Percentiles rank a stretch among this genome's conserved stretches.
phyloP scores from a whole-genome alignment of 2,329 filamentous ascomycete genomes.

The Colletotrichum lupini region DNA sequence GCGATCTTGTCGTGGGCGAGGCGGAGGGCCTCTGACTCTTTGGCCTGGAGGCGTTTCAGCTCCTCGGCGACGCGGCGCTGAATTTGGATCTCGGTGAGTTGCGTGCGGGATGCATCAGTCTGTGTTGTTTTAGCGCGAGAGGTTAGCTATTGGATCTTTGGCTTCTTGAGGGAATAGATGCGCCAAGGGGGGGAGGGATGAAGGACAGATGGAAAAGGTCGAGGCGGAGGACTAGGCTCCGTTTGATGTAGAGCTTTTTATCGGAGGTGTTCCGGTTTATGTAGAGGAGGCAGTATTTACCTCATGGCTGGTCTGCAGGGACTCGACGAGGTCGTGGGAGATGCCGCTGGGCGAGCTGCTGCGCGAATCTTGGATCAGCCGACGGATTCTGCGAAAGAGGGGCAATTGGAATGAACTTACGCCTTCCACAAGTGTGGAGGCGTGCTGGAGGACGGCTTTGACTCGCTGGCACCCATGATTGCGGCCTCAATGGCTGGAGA shows the following conservation, averaged over 20 bases:
- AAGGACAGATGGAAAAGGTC: background rate
- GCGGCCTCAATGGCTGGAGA: constrained; percentile 41
- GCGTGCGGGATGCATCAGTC: constrained; percentile 89
- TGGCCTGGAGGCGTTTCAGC: constrained; percentile 80
- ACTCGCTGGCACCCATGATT: constrained; percentile 68
- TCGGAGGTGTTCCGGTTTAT: background rate
- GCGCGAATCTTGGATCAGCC: constrained; percentile 38
- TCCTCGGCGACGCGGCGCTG: constrained; percentile 88
- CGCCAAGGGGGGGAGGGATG: constrained; percentile 1
- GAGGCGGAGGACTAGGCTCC: background rate
- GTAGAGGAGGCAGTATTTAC: constrained; percentile 59
- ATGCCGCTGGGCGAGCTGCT: constrained; percentile 64
- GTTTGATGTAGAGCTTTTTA: rapidly evolving
- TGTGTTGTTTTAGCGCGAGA: constrained; percentile 67
- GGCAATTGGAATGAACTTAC: constrained; percentile 51
- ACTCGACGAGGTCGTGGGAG: constrained; percentile 85
- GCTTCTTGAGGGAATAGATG: background rate
- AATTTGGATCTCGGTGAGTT: constrained; percentile 86
- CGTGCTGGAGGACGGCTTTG: constrained; percentile 60
- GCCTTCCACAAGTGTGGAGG: constrained; percentile 64
- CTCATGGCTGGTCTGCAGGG: constrained; percentile 86
- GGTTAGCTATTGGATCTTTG: background rate
- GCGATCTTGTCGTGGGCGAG: constrained; percentile 74
- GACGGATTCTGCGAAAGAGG: background rate
- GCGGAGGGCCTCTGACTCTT: constrained; percentile 76